A percentile compares a stretch with the other conserved stretches of the same genome.
These are phyloP conservation scores for Agrocybe chaxingu DNA, from an alignment of 768 basidiomycete species.

Conservation along the genomic window DNA sequence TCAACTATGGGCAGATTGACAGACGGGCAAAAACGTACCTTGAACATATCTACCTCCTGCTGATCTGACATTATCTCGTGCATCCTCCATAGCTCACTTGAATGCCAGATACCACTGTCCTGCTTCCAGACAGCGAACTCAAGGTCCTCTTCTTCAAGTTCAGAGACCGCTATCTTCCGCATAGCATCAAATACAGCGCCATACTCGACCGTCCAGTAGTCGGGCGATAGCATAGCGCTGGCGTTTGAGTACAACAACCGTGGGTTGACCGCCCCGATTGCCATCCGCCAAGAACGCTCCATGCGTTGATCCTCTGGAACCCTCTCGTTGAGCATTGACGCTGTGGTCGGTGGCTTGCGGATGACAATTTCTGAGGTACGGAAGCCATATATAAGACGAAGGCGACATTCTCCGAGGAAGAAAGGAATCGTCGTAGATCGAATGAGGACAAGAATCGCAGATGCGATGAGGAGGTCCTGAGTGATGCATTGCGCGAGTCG, in stretches of 20 bases:
- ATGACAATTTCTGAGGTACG: conserved; percentile 27
- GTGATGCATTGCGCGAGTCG: conserved; percentile 21
- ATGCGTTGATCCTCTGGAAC: conserved; percentile 14
- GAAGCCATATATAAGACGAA: conserved; percentile 27
- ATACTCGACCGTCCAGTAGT: conserved; percentile 30
- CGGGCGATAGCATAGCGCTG: conserved; percentile 25
- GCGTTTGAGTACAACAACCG: conserved; percentile 23
- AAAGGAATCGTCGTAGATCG: conserved; percentile 28
- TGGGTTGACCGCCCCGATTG: conserved; percentile 25
- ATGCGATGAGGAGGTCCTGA: conserved; percentile 22
- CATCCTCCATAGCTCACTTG: conserved; percentile 27
- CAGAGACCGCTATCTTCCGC: conserved; percentile 16
- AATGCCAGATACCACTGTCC: conserved; percentile 22
- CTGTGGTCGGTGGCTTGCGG: conserved; percentile 19
- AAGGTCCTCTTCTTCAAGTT: conserved; percentile 23
- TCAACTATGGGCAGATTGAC: neutral
- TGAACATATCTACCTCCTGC: conserved; percentile 25
- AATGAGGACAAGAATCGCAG: conserved; percentile 23
- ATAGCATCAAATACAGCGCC: conserved; percentile 26
- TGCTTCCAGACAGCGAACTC: conserved; percentile 30
- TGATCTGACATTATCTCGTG: conserved; percentile 26
- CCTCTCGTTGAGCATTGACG: conserved; percentile 1
- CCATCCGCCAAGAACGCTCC: conserved; percentile 22
- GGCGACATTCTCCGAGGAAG: conserved; percentile 30
- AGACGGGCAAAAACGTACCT: conserved; percentile 12